phyloP scores from a whole-genome alignment of 257 asterid genomes.

The Dorcoceras hygrometricum region DNA sequence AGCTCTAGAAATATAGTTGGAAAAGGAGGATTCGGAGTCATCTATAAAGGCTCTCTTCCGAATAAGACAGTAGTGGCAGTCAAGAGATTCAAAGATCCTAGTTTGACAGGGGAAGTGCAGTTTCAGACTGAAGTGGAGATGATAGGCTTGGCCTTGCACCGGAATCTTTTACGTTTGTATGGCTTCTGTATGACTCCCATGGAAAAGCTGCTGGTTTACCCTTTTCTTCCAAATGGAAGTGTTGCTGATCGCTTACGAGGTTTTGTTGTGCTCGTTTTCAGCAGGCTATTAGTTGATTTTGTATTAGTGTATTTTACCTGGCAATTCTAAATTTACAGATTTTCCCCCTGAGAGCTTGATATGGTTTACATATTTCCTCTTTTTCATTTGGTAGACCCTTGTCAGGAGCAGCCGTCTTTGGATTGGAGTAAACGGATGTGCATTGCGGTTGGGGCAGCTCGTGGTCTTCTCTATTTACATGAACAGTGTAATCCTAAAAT shows the following conservation, averaged over 20 bases:
- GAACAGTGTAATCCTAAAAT: constrained; percentile 90
- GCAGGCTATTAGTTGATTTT: not conserved
- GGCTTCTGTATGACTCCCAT: constrained; percentile 88
- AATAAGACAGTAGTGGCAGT: constrained; percentile 74
- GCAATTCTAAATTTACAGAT: not conserved
- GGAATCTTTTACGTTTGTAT: constrained; percentile 75
- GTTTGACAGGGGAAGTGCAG: constrained; percentile 85
- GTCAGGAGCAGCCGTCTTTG: constrained; percentile 63
- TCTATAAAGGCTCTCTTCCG: constrained; percentile 73
- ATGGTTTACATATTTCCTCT: not conserved
- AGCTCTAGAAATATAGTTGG: constrained; percentile 74
- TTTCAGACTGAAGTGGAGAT: constrained; percentile 96
- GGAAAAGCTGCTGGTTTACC: constrained; percentile 85
- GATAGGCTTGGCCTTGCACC: constrained; percentile 91
- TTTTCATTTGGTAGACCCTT: constrained; percentile 39
- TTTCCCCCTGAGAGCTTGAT: not conserved
- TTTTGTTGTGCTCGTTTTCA: constrained; percentile 22
- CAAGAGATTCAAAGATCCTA: constrained; percentile 78
- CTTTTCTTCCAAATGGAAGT: constrained; percentile 91
- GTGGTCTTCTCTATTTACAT: constrained; percentile 88
- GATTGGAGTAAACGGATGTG: constrained; percentile 85
- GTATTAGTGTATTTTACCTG: not conserved
- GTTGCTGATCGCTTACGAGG: constrained; percentile 96
- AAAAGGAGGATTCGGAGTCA: constrained; percentile 93
- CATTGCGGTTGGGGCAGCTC: constrained; percentile 82